Evolutionary conservation across 805 yeast species (phyloP).

Genomic region (Osmozyma mogii): DNA sequence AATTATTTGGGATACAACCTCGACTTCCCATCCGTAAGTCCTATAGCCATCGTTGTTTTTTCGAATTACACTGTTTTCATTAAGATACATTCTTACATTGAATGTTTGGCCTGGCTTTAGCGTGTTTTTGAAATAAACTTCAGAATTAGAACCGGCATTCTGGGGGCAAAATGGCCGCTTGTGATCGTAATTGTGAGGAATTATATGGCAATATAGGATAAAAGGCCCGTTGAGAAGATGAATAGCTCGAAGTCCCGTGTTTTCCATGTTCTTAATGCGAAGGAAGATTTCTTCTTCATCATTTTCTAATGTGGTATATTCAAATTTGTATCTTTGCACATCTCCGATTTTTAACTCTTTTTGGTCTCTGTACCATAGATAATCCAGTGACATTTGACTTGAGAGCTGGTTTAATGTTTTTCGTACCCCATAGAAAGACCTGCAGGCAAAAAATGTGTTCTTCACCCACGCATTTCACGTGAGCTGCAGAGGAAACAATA

Average conservation of each 20-base stretch:
- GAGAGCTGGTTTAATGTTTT: too few species aligned
- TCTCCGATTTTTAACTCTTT: too few species aligned
- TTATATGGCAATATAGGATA: constrained; percentile 35
- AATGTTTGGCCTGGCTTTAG: constrained; percentile 69
- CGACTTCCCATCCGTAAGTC: constrained; percentile 29
- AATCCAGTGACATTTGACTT: too few species aligned
- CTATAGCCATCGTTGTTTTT: constrained; percentile 9
- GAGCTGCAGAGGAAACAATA: too few species aligned
- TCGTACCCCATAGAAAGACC: too few species aligned
- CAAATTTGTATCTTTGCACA: too few species aligned
- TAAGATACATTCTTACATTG: constrained; percentile 45
- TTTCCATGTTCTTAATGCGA: constrained; percentile 33
- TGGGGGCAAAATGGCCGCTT: constrained; percentile 17
- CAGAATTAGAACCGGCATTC: constrained; percentile 15
- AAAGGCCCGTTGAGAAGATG: constrained; percentile 37
- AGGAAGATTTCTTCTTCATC: constrained; percentile 23
- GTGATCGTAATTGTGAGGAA: constrained; percentile 29
- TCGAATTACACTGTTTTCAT: constrained; percentile 30
- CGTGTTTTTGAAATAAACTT: constrained; percentile 30
- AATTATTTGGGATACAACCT: constrained; percentile 34
- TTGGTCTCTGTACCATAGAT: too few species aligned
- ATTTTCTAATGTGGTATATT: too few species aligned
- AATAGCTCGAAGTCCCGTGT: constrained; percentile 29
- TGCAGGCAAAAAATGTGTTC: too few species aligned
- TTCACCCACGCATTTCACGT: too few species aligned